Evolutionary conservation across 2,329 filamentous ascomycete genomes (phyloP), one percentile per base, ranked within the genome.

Genomic region (Neocucurbitaria cava): DNA sequence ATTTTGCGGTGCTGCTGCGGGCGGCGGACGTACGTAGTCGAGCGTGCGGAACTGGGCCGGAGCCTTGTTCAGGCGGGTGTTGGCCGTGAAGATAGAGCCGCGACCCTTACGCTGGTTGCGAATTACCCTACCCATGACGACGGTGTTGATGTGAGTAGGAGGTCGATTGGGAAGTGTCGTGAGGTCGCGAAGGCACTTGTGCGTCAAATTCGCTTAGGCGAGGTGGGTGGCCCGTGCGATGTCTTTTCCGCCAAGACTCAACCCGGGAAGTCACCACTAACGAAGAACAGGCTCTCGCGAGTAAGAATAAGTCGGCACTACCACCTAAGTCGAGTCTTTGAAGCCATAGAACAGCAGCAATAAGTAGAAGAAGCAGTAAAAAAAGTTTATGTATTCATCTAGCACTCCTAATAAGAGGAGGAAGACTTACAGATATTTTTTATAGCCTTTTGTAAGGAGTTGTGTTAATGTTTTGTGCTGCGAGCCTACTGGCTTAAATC

Each of bases 21-120:
- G 62, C 57, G 57, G 67, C 52, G 51, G 59, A 75, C 73, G 66
- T 75, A 75, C 88, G 81, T 87, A 99, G 81, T 99, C 95, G 87
- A 97, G 91, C 74, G 87, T 91, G 82, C 95, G 87, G 89, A 99
- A 98, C 84, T 96, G 90, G 78, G 94, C 91, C 67, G 91, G 90
- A 65, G 89, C 87, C 88, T 98, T 97, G 86, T 95, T 94, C 78
- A 98, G 88, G 82, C 71, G 74, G 69, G 74, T 78, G 78, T 80
- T 78, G 77, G 84, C 83, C 77, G 85, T 90, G 83, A 91, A 91
- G 82, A 91, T 90, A 71, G 86, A 89, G 79, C 88, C 88, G 81
- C 88, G 87, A 79, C 88, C 75, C 69, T 77, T 77, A 79, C 87
- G 87, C 85, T 91, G 88, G 81, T 90, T 91, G 77, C 88, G 84